A percentile compares a stretch with the other conserved stretches of the same genome.
These are phyloP conservation scores for Physaria fendleri DNA, from an alignment of 345 rosid species.

Conservation along the genomic window DNA sequence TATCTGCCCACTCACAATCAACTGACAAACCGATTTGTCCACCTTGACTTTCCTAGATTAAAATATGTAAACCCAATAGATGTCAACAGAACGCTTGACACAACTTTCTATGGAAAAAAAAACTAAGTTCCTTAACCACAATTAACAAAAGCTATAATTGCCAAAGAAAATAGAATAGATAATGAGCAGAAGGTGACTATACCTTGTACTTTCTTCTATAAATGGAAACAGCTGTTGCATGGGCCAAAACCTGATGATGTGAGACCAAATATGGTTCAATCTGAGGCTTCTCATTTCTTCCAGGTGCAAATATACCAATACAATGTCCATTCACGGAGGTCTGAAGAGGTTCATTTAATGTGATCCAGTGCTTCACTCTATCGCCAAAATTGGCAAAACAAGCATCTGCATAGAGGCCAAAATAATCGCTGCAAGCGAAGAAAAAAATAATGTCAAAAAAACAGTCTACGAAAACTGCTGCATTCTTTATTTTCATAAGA, in stretches of 20 bases:
- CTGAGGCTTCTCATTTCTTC: conserved; percentile 50
- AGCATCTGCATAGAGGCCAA: conserved; percentile 61
- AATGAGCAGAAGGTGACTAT: no score
- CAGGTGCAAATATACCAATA: conserved; percentile 60
- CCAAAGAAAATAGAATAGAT: no score
- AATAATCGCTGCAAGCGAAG: conserved; percentile 58
- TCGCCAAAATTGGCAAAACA: conserved; percentile 79
- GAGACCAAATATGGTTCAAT: conserved; percentile 71
- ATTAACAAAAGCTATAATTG: not conserved
- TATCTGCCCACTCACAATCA: no score
- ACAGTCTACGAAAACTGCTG: not conserved
- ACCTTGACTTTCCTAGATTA: no score
- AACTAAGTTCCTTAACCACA: not conserved
- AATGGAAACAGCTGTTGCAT: conserved; percentile 65
- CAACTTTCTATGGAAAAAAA: no score
- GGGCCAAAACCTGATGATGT: conserved; percentile 77
- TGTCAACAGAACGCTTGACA: no score
- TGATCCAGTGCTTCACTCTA: conserved; percentile 84
- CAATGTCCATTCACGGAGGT: conserved; percentile 54
- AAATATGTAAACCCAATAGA: no score
- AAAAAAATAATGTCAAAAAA: conserved; percentile 7
- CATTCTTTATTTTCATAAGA: not conserved
- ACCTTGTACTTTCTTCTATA: conserved; percentile 71
- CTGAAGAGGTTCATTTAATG: conserved; percentile 71
- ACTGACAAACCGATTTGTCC: no score